phyloP scores from a whole-genome alignment of 257 asterid genomes.

The Sherardia arvensis region DNA sequence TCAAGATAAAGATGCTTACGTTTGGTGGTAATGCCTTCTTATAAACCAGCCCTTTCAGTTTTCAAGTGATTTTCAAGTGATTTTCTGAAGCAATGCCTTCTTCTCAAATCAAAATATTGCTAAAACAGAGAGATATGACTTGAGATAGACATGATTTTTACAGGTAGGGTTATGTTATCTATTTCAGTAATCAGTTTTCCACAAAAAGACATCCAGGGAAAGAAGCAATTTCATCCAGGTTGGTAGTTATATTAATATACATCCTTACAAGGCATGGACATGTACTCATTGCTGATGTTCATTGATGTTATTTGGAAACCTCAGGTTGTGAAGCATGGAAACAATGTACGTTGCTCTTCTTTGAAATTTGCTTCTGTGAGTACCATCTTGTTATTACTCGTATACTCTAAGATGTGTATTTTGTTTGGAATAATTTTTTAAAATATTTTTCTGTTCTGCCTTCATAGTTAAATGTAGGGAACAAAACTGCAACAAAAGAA shows the following conservation, averaged over 20 bases:
- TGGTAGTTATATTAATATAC: conserved; percentile 12
- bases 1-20: conserved; percentile 73
- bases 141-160: too few relatives aligned
- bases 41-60: too few relatives aligned
- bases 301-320: conserved; percentile 17
- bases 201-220: conserved; percentile 74
- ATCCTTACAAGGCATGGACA: conserved; percentile 3
- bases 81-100: too few relatives aligned
- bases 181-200: conserved; percentile 96
- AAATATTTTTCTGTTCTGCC: conserved; percentile 11
- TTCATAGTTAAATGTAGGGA: conserved; percentile 73
- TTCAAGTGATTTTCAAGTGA: too few relatives aligned
- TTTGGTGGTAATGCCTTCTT: conserved; percentile 67
- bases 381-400: background rate
- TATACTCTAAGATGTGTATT: background rate
- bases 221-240: conserved; percentile 91
- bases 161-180: too few relatives aligned
- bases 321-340: too few relatives aligned
- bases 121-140: too few relatives aligned
- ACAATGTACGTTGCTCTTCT: too few relatives aligned
- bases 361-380: conserved; percentile 90
- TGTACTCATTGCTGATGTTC: conserved; percentile 11
- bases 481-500: conserved; percentile 93
- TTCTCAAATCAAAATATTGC: too few relatives aligned
- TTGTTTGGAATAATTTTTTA: too few relatives aligned